Base-by-base conservation (phyloP, 768 basidiomycete genomes). In the Exsudoporus frostii region DNA sequence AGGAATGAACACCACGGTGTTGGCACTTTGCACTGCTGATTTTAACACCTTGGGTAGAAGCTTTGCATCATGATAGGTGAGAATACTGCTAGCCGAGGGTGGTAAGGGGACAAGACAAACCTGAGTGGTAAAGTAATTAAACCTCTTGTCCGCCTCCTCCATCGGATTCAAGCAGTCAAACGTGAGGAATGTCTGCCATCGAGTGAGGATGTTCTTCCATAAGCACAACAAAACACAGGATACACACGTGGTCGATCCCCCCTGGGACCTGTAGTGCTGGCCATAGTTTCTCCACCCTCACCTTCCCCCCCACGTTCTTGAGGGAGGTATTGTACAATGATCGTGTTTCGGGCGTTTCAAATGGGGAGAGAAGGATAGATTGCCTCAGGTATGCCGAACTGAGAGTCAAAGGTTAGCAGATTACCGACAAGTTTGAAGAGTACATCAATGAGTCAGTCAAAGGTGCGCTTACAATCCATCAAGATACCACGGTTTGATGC, bases 401-500 rank as follows among this genome's bases (percentile, higher is more conserved):
- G 20, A 54, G 44, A 25, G 22, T 20, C 33, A 24, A 37, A 19
- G 9, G 22, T 48, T 27, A 59, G 43, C 14, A 8, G 38, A 27
- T 25, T 11, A 24, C 22, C 25, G 5, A 55, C 51, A 44, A 36
- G 42, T 14, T 75, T 85, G 59, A 69, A 91, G 90, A 88, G 82
- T 61, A 83, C 84, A 59, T 95, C 92, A 37, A 38, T 5, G 92
- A 78, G 15, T 25, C n/a, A 15, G 22, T 36, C 19, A 33, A 13
- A 55, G 55, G 45, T n/a, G 41, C 10, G 74, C 91, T 65, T 71
- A 97, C 95, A 92, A 82, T 66, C 88, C 89, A 60, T 98, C 96
- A 11, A 98, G 80, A 69, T 95, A 97, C 97, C 97, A 98, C 1
- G 93, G 91, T 72, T 97, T 98, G 62, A 98, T 89, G 11, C 97